phyloP scores from a whole-genome alignment of 352 stramenopile genomes.

The Phytophthora citricola region DNA sequence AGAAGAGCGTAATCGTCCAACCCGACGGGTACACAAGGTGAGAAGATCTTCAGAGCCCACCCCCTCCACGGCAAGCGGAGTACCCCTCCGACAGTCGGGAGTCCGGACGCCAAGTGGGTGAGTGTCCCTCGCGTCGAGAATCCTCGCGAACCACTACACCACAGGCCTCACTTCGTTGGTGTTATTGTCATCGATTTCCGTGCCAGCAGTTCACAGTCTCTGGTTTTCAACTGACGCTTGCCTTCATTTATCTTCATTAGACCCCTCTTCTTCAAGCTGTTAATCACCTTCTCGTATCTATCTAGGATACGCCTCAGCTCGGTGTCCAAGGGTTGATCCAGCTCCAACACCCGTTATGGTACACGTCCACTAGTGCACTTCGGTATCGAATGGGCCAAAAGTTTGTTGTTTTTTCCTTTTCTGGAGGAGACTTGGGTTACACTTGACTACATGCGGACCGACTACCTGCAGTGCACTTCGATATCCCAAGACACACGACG shows the following conservation, averaged over 20 bases:
- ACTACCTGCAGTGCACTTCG: too few species aligned
- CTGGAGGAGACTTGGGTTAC: too few species aligned
- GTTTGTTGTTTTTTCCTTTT: too few species aligned
- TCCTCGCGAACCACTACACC: too few species aligned
- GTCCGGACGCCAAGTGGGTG: too few species aligned
- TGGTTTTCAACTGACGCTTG: constrained; percentile 1
- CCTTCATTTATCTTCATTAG: constrained; percentile 14
- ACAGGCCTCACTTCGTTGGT: background rate
- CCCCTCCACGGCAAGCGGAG: too few species aligned
- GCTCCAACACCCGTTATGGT: background rate
- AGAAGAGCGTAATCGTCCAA: too few species aligned
- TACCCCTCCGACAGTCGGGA: too few species aligned
- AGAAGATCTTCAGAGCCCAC: too few species aligned
- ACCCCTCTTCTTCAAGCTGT: constrained; percentile 3
- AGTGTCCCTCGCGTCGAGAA: too few species aligned
- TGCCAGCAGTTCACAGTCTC: background rate
- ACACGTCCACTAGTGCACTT: background rate
- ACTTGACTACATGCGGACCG: too few species aligned
- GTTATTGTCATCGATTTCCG: constrained; percentile 4
- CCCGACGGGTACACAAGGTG: too few species aligned
- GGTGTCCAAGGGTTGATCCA: background rate
- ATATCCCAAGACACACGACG: background rate
- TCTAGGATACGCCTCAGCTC: background rate
- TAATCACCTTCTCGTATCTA: constrained; percentile 5
- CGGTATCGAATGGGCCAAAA: background rate